Evolutionary conservation across 148 eudicot species (phyloP), one percentile per base, ranked within the genome.

Genomic region (Rheum nobile): DNA sequence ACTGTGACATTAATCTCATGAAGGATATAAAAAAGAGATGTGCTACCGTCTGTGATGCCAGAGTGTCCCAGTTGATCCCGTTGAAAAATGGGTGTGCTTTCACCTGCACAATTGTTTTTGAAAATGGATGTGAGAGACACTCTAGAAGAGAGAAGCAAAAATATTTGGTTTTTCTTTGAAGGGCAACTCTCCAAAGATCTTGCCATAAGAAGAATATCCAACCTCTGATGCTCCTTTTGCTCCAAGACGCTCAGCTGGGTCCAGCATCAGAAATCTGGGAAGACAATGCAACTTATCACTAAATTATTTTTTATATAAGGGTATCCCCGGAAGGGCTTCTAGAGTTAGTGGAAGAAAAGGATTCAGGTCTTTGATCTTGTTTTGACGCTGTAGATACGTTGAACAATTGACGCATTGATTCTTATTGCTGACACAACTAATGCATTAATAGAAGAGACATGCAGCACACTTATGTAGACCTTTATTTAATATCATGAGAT

Each of bases 1-100:
- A 52, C 46, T 57, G 65, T 26, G 13, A 57, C 6, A 13, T 24
- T 57, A 57, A 50, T 19, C 12, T 22, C 14, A 16, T 38, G 46
- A 2, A 72, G 31, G 52, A 44, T 32, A 48, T 35, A 44, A 68
- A 22, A 17, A 68, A 43, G 63, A 55, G 59, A 11, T 72, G 28
- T 48, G 78, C 41, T 50, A 88, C 91, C 89, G 86, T 86, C 38
- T 84, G 88, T 59, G 79, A 77, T 67, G 91, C 79, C 55, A 86
- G 84, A 72, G 88, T 86, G 79, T 86, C 89, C 91, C 91, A 88
- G 72, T 88, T 85, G 35, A 88, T 14, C 81, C 79, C 91, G 88
- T 44, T 77, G 72, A 75, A 88, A 88, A 67, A 86, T 80, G 35
- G 84, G 80, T 88, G 91, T 74, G 85, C 83, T 80, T 88, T 86